Evolutionary conservation across 2,329 filamentous ascomycete species (phyloP), one percentile per base, ranked within the genome.

Genomic region (Xenosphaeropsis pyriputrescens): DNA sequence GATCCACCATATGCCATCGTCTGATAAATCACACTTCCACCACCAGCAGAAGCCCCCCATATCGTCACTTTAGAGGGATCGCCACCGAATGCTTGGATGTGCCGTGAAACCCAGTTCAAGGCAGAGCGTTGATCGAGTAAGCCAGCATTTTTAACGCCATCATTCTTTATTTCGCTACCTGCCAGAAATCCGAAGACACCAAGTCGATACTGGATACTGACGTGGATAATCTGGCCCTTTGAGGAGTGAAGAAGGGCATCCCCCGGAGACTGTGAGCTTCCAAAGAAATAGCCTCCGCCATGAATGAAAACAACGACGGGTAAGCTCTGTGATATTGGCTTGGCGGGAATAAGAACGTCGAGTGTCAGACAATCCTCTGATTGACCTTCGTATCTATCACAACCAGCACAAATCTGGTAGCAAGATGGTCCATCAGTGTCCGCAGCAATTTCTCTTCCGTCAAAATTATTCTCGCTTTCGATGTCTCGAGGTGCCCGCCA

Each of bases 1-100:
- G 52, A 45, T 4, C 58, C 61, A 13, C 60, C 51, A 35, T 59
- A 57, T 9, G 58, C 47, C 19, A 56, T 58, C 43, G 63, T 52
- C 36, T 56, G 53, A 26, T 48, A 42, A 11, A 36, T 33, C 5
- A 45, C 41, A 14, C 18, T 26, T n/a, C 14, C 34, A 17, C 34
- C 38, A 7, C 38, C 38, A 19, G 34, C 38, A 16, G 30, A 63
- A 41, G 65, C 57, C 15, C 65, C 64, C 13, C 57, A 46, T 8
- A 57, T 42, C 1, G 51, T 54, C 15, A 54, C 41, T 18, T 41
- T 41, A 2, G 39, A 29, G 8, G 49, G 46, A 37, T 56, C 48
- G 7, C 52, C 50, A 5, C 52, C 50, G 22, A 57, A 56, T 2
- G 45, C 47, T 1, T 38, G 31, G 17, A 56, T 48, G 32, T 54